Evolutionary conservation across 345 rosid genomes (phyloP).

Genomic region (Citrus maxima): DNA sequence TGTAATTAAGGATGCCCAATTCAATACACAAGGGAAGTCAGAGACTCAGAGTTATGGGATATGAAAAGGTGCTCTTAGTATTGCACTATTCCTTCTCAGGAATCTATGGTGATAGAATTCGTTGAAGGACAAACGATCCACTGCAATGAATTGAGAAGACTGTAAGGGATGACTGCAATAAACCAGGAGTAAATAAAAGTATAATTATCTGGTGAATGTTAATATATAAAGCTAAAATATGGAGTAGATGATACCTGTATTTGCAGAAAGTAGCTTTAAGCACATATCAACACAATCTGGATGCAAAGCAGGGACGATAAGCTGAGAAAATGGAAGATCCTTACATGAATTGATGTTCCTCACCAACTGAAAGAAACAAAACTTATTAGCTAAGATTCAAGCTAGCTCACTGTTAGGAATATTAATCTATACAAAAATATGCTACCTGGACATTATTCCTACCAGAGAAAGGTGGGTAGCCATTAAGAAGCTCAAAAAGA

Average conservation of each 20-base stretch:
- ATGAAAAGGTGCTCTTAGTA: neutral
- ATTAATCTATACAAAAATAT: conserved; percentile 2
- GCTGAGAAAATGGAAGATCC: conserved; percentile 56
- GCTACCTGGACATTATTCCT: conserved; percentile 61
- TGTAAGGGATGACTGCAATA: neutral
- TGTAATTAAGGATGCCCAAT: neutral
- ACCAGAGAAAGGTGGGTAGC: conserved; percentile 59
- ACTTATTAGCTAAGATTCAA: conserved; percentile 2
- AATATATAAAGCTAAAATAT: neutral
- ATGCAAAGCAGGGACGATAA: conserved; percentile 37
- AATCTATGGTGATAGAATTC: conserved; percentile 27
- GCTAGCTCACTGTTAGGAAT: neutral
- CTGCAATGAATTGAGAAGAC: conserved; percentile 6
- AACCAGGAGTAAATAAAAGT: neutral
- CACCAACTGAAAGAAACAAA: conserved; percentile 21
- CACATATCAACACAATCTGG: conserved; percentile 65
- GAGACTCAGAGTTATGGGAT: neutral
- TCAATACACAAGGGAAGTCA: neutral
- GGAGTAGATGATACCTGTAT: conserved; percentile 46
- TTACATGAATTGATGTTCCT: conserved; percentile 31
- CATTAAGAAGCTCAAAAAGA: conserved; percentile 71
- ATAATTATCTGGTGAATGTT: neutral
- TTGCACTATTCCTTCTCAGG: conserved; percentile 22
- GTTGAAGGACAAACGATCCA: conserved; percentile 23
- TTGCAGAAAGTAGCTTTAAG: conserved; percentile 50